phyloP scores from a whole-genome alignment of 352 stramenopile species.

The Globisporangium middletonii region DNA sequence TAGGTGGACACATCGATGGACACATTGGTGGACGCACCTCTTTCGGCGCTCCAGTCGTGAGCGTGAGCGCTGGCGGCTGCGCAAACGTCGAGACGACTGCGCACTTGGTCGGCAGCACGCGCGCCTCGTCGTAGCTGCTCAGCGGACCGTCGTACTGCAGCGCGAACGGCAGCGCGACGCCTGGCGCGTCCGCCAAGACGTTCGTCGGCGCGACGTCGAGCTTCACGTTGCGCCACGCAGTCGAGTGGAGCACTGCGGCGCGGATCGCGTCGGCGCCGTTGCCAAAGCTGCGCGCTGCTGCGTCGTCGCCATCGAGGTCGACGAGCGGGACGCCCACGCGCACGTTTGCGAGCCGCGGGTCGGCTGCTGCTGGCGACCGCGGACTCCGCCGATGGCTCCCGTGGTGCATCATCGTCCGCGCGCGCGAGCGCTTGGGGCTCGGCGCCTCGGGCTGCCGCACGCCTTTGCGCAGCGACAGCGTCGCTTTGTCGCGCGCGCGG shows the following conservation, averaged over 20 bases:
- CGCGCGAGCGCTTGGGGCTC: slow-evolving; percentile 37
- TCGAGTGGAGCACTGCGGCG: slow-evolving; percentile 46
- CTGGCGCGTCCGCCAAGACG: slow-evolving; percentile 25
- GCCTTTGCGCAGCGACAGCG: slow-evolving; percentile 34
- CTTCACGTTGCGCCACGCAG: slow-evolving; percentile 49
- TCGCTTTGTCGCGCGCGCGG: slow-evolving; percentile 8
- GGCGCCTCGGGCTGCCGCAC: slow-evolving; percentile 23
- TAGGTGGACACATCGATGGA: too few species aligned
- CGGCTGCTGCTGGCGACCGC: slow-evolving; percentile 35
- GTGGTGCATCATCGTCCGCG: slow-evolving; percentile 35
- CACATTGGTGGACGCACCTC: slow-evolving; percentile 4
- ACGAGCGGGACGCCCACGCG: slow-evolving; percentile 18
- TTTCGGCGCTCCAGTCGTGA: slow-evolving; percentile 16
- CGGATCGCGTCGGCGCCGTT: slow-evolving; percentile 35
- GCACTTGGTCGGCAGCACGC: slow-evolving; percentile 25
- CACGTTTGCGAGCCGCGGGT: slow-evolving; percentile 14
- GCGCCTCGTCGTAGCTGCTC: slow-evolving; percentile 19
- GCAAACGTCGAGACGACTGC: slow-evolving; percentile 16
- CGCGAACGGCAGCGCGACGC: slow-evolving; percentile 27
- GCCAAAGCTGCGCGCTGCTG: slow-evolving; percentile 15
- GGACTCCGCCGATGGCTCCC: slow-evolving; percentile 41
- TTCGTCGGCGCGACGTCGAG: slow-evolving; percentile 29
- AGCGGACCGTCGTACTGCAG: slow-evolving; percentile 29
- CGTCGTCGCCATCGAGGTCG: slow-evolving; percentile 18
- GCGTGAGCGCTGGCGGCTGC: slow-evolving; percentile 15